Evolutionary conservation across 768 basidiomycete species (phyloP).

Genomic region (Termitomyces sp.): DNA sequence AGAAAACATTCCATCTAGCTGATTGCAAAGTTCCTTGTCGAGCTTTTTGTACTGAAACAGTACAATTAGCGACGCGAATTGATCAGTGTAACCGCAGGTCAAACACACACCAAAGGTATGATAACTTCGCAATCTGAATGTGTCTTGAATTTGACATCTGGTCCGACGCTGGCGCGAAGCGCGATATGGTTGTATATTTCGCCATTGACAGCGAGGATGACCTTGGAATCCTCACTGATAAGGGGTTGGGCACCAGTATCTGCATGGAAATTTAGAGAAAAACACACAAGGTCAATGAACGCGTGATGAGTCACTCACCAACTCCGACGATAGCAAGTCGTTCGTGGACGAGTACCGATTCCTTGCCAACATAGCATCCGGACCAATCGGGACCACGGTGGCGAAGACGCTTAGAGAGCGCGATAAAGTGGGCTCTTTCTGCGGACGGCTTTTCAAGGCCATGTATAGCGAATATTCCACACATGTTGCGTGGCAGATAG

Average conservation of each 20-base stretch:
- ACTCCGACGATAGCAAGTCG: conserved; percentile 97
- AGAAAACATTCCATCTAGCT: conserved; percentile 98
- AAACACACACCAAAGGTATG: conserved; percentile 71
- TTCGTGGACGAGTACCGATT: conserved; percentile 86
- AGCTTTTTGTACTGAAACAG: conserved; percentile 72
- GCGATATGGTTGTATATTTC: conserved; percentile 98
- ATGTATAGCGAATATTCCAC: conserved; percentile 87
- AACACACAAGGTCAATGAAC: background rate
- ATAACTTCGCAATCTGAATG: conserved; percentile 99
- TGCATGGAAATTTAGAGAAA: conserved; percentile 23
- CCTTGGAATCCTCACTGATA: conserved; percentile 76
- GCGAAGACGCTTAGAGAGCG: conserved; percentile 83
- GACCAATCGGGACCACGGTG: conserved; percentile 99
- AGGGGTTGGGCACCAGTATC: conserved; percentile 97
- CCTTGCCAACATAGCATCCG: conserved; percentile 84
- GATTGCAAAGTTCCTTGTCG: conserved; percentile 67
- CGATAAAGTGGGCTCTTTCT: conserved; percentile 72
- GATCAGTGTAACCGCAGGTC: background rate
- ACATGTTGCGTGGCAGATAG: conserved; percentile 49
- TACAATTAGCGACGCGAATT: background rate
- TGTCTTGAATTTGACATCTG: conserved; percentile 83
- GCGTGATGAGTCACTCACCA: conserved; percentile 47
- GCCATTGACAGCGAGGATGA: conserved; percentile 90
- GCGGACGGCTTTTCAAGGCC: conserved; percentile 66
- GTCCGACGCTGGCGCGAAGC: conserved; percentile 62